Base-by-base conservation (phyloP, 192 early-diverging fungal species). In the Cetraspora pellucida region DNA sequence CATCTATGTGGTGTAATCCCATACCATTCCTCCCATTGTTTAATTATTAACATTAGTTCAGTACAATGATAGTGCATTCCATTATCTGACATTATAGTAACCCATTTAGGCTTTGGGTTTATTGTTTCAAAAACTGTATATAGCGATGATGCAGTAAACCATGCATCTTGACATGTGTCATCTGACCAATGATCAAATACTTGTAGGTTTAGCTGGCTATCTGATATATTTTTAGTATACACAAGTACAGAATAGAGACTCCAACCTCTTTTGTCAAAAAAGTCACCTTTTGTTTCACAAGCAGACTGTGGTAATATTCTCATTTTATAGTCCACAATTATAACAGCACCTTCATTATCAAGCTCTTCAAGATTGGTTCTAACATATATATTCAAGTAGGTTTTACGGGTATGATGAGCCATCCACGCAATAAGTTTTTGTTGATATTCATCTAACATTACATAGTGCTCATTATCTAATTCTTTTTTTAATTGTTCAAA, bases 311-410 rank as follows among this genome's bases (percentile, higher is more conserved):
- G 31, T 37, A 45, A 31, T n/a, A 65, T 45, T 44, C n/a, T 65
- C 63, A 65, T 65, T 19, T 65, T 45, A 21, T 65, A 65, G 31
- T 65, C 19, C 14, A 65, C 31, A n/a, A 65, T 65, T 14, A 14
- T 43, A 44, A 65, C 63, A 43, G 31, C 63, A n/a, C 63, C 63
- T 16, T 65, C 13, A 37, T 31, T 14, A 65, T 65, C 63, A 37
- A 65, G 30, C 25, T 65, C 19, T n/a, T 31, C 31, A 43, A 65
- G 31, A 65, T 43, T 65, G 9, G 21, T n/a, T 31, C 21, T 10
- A 65, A 45, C 63, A 13, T 65, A 19, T 43, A n/a, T 65, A 43
- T 65, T 66, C 25, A 65, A 45, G 21, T 65, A 65, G 10, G 30
- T 37, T 17, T 65, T 45, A n/a, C 63, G 7, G 11, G 31, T 31